Conservation (phyloP, 2,329 filamentous ascomycete species). For the Coniochaeta pulveracea region DNA sequence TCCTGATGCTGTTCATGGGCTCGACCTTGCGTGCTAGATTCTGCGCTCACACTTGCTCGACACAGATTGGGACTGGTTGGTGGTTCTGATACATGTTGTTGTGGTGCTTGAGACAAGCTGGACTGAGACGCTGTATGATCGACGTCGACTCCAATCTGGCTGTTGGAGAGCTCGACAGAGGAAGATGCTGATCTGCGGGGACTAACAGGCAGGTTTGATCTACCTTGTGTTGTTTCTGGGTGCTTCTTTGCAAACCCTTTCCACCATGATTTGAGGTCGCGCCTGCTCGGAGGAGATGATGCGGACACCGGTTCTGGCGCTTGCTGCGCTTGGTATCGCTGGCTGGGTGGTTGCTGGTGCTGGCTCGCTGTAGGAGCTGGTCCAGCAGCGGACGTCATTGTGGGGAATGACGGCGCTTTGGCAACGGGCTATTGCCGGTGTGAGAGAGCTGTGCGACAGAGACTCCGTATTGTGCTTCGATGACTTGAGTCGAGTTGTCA, state of each 20-base stretch:
- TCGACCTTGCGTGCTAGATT: background rate
- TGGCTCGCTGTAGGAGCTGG: conserved; percentile 1
- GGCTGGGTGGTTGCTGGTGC: conserved; percentile 5
- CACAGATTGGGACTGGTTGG: background rate
- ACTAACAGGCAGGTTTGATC: conserved; percentile 25
- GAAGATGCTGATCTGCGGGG: conserved; percentile 8
- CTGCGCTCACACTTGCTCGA: background rate
- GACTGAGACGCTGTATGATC: background rate
- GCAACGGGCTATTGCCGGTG: conserved; percentile 1
- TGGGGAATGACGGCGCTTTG: conserved; percentile 4
- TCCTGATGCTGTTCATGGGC: background rate
- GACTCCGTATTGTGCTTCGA: too few species aligned
- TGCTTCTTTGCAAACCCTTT: conserved; percentile 79
- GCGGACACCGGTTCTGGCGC: conserved; percentile 25
- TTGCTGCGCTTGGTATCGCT: conserved; percentile 15
- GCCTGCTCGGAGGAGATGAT: conserved; percentile 67
- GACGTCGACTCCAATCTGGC: conserved; percentile 3
- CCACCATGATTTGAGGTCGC: conserved; percentile 94
- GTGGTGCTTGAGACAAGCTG: background rate
- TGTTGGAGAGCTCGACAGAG: conserved; percentile 12
- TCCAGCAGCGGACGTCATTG: conserved; percentile 6
- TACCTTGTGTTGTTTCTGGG: conserved; percentile 45
- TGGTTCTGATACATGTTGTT: background rate
- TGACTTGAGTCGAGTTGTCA: background rate
- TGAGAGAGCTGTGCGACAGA: too few species aligned